Evolutionary conservation across 106 monocot species (phyloP), one percentile per base, ranked within the genome.

Genomic region (Allium cepa): DNA sequence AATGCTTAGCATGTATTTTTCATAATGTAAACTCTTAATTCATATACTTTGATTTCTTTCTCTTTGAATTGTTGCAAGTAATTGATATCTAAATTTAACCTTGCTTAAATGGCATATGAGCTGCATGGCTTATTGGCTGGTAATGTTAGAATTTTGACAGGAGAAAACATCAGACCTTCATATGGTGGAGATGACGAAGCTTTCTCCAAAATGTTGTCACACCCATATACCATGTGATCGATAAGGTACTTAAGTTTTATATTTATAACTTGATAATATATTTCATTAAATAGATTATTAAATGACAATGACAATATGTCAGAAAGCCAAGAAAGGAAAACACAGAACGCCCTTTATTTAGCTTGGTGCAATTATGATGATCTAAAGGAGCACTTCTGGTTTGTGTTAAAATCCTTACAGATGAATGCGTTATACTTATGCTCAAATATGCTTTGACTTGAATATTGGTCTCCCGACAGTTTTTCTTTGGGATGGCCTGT

Each of bases 401-500:
- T 11, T 55, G 86, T 74, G 8, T 52, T 28, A 7, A 64, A 45
- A 14, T 7, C 50, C 26, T 4, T 47, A 50, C 16, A 66, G 22
- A 26, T n/a, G n/a, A n/a, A n/a, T n/a, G n/a, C n/a, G n/a, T n/a
- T n/a, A n/a, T n/a, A n/a, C n/a, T 22, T 50, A 2, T 46, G 7
- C 17, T 26, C 13, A 53, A 53, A 12, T 26, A 9, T 56, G 8
- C 46, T 55, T 58, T 27, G 17, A 18, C 60, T 53, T 68, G 17
- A 46, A 10, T 27, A 79, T 66, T 91, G 95, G 97, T 85, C 92
- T 55, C 11, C 84, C 63, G 87, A 92, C 81, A 92, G 97, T 75
- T 99, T 99, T 64, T 87, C 97, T 9, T 63, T 99, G 77, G 97
- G 97, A 22, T 99, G 97, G 97, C 93, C 97, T 51, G 93, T 99